A percentile compares a stretch with the other conserved stretches of the same genome.
Evolutionary conservation across 75 land plant genomes (phyloP).

Genomic region (Sequoiadendron giganteum): DNA sequence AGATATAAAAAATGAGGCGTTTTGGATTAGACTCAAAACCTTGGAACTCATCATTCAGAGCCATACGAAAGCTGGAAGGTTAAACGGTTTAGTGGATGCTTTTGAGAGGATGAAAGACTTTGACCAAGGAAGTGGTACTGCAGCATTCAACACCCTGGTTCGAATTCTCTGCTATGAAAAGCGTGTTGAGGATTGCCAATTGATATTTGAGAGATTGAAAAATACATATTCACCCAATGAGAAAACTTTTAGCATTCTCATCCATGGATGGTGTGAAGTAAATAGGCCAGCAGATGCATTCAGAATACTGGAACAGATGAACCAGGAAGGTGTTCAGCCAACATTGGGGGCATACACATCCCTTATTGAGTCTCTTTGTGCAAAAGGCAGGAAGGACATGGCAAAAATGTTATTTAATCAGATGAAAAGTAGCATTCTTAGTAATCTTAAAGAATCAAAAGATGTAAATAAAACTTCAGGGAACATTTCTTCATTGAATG

Average conservation of each 20-base stretch:
- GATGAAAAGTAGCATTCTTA: slow-evolving; percentile 6
- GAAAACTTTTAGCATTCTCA: slow-evolving; percentile 10
- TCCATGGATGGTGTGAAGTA: slow-evolving; percentile 7
- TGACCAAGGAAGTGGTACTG: not conserved
- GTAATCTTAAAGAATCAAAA: slow-evolving; percentile 5
- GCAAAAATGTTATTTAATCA: slow-evolving; percentile 6
- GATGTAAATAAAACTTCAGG: not conserved
- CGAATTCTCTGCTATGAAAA: slow-evolving; percentile 4
- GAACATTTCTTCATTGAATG: not conserved
- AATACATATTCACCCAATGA: not conserved
- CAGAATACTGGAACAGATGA: slow-evolving; percentile 5
- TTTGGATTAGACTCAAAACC: slow-evolving; percentile 1
- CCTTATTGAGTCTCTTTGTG: slow-evolving; percentile 12
- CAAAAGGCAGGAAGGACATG: not conserved
- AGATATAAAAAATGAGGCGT: slow-evolving; percentile 2
- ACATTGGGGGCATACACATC: slow-evolving; percentile 8
- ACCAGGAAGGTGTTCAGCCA: slow-evolving; percentile 4
- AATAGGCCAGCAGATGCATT: slow-evolving; percentile 5
- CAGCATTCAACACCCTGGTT: not conserved
- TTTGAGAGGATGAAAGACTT: slow-evolving; percentile 8
- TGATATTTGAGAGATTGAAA: slow-evolving; percentile 12
- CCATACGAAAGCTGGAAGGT: not conserved
- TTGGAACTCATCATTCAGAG: slow-evolving; percentile 7
- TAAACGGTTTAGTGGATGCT: slow-evolving; percentile 3
- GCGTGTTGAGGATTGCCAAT: slow-evolving; percentile 4